These are phyloP conservation scores for Boletus rubropictus DNA, from an alignment of 768 basidiomycete genomes.

Conservation along the genomic window DNA sequence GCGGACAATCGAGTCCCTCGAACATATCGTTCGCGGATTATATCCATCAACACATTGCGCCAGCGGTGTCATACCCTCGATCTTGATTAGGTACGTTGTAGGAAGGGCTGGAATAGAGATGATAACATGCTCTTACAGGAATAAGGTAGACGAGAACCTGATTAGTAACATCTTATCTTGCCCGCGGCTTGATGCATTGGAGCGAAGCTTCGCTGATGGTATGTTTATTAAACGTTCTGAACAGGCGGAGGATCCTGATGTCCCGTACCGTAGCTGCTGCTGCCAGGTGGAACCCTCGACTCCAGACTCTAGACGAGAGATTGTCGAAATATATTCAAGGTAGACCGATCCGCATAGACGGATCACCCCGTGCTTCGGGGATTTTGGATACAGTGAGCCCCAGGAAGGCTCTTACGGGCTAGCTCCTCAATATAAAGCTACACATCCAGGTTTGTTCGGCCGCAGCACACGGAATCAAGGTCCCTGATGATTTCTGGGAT, in stretches of 20 bases:
- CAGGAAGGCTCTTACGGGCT: neutral
- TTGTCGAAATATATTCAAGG: conserved; percentile 67
- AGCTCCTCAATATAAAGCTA: neutral
- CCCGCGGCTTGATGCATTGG: conserved; percentile 58
- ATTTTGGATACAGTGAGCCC: conserved; percentile 62
- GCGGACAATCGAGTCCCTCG: conserved; percentile 68
- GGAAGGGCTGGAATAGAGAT: neutral
- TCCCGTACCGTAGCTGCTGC: conserved; percentile 48
- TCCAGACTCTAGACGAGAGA: conserved; percentile 57
- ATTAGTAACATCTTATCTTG: conserved; percentile 65
- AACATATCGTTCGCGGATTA: conserved; percentile 68
- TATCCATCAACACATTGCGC: conserved; percentile 54
- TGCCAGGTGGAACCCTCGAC: conserved; percentile 51
- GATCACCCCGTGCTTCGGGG: conserved; percentile 68
- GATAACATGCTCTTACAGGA: conserved; percentile 35
- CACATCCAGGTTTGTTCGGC: conserved; percentile 56
- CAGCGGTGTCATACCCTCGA: conserved; percentile 39
- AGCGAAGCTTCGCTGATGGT: conserved; percentile 62
- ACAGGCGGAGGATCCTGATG: neutral
- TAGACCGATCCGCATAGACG: conserved; percentile 66
- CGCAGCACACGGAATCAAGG: conserved; percentile 60
- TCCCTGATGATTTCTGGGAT: conserved; percentile 71
- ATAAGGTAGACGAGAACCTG: conserved; percentile 65
- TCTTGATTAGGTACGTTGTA: conserved; percentile 49
- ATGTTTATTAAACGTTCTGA: neutral